Evolutionary conservation across 176 grass and related monocot genomes (phyloP).

Genomic region (Oryza longistaminata): DNA sequence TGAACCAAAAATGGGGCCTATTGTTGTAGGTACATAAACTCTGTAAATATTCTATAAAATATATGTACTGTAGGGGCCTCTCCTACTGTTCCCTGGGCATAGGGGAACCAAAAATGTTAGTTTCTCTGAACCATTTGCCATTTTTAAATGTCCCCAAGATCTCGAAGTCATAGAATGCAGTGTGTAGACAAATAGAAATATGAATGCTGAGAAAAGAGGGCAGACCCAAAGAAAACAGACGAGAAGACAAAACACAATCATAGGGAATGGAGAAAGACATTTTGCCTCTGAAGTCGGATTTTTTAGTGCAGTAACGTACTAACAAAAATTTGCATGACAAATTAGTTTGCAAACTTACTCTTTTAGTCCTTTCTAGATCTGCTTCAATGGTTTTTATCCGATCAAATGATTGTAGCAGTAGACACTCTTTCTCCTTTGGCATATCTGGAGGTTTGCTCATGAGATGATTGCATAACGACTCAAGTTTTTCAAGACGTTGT

Average conservation of each 20-base stretch:
- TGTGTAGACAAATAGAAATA: too few species aligned
- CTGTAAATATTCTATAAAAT: too few species aligned
- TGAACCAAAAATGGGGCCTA: background rate
- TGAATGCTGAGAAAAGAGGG: background rate
- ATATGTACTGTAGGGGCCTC: too few species aligned
- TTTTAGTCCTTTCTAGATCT: slow-evolving; percentile 60
- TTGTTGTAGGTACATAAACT: too few species aligned
- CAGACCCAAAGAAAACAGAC: background rate
- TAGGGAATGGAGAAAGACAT: background rate
- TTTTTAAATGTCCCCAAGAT: background rate
- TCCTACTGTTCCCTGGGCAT: background rate
- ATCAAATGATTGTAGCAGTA: slow-evolving; percentile 64
- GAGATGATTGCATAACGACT: slow-evolving; percentile 59
- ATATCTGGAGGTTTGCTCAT: slow-evolving; percentile 65
- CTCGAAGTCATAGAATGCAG: background rate
- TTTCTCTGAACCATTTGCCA: background rate
- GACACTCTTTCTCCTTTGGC: slow-evolving; percentile 62
- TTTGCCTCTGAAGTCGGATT: background rate
- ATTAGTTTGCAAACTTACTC: slow-evolving; percentile 25
- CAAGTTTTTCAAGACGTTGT: slow-evolving; percentile 65
- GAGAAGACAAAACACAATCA: background rate
- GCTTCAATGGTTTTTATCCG: slow-evolving; percentile 72
- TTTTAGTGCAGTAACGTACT: background rate
- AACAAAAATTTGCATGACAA: slow-evolving; percentile 1
- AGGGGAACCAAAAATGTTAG: background rate